Percentiles rank a stretch among this genome's conserved stretches.
Evolutionary conservation across 306 rosid species (phyloP).

Genomic region (Senna siamea): DNA sequence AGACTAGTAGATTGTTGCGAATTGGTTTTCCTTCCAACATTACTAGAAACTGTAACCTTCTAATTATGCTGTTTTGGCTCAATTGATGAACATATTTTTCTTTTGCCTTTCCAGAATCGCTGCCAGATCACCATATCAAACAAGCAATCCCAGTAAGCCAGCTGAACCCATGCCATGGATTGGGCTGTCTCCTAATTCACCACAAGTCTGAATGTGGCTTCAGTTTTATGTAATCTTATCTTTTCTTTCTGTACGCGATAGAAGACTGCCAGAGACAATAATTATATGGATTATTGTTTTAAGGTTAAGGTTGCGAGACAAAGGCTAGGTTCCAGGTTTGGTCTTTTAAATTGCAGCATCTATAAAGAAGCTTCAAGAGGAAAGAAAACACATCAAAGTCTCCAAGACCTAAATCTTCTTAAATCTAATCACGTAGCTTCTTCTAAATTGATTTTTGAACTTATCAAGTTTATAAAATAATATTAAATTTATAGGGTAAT

Average conservation of each 20-base stretch:
- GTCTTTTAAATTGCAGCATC: not conserved
- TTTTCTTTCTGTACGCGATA: slow-evolving; percentile 27
- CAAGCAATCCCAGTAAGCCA: slow-evolving; percentile 47
- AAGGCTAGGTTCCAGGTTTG: too few relatives aligned
- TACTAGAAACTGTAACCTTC: too few relatives aligned
- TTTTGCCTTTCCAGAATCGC: slow-evolving; percentile 59
- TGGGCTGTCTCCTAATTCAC: slow-evolving; percentile 60
- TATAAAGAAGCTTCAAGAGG: not conserved
- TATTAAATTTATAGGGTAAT: not conserved
- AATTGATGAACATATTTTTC: slow-evolving; percentile 15
- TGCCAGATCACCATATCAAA: slow-evolving; percentile 70
- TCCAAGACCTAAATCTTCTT: not conserved
- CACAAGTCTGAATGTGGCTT: slow-evolving; percentile 43
- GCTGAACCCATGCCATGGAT: slow-evolving; percentile 72
- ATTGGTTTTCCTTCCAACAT: too few relatives aligned
- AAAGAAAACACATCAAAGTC: not conserved
- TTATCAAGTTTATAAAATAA: too few relatives aligned
- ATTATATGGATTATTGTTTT: not conserved
- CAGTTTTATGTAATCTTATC: slow-evolving; percentile 37
- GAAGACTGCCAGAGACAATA: not conserved
- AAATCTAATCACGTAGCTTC: not conserved
- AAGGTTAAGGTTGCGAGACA: not conserved
- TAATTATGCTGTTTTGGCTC: not conserved
- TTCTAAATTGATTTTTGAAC: not conserved
- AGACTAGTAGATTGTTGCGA: too few relatives aligned